Percentiles rank a stretch among this genome's conserved stretches.
phyloP scores from a whole-genome alignment of 345 rosid species.

The Gossypium ekmanianum region DNA sequence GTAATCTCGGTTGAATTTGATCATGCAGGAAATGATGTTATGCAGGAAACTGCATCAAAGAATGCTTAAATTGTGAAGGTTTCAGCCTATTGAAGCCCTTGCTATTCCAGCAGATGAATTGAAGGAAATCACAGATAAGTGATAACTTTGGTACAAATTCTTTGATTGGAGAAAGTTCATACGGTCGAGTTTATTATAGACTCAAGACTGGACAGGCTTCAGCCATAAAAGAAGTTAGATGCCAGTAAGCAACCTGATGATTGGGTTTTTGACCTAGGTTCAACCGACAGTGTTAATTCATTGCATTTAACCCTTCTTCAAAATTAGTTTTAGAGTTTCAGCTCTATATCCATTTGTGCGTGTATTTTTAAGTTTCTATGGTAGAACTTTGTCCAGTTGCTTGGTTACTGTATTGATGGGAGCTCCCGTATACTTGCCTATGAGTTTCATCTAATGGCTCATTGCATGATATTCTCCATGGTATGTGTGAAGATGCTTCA shows the following conservation, averaged over 20 bases:
- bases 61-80: slow-evolving; percentile 50
- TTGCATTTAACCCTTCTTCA: not conserved
- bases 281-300: not conserved
- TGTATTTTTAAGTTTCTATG: slow-evolving; percentile 58
- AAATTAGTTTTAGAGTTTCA: not conserved
- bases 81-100: slow-evolving; percentile 75
- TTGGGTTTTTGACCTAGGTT: slow-evolving; percentile 47
- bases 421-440: slow-evolving; percentile 60
- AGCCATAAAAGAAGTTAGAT: slow-evolving; percentile 64
- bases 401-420: slow-evolving; percentile 74
- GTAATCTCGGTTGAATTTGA: slow-evolving; percentile 5
- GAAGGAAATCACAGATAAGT: slow-evolving; percentile 59
- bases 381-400: slow-evolving; percentile 70
- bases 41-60: slow-evolving; percentile 46
- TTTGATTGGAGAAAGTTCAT: slow-evolving; percentile 81
- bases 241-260: slow-evolving; percentile 61
- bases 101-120: slow-evolving; percentile 45
- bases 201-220: slow-evolving; percentile 44
- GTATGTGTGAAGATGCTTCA: slow-evolving; percentile 29
- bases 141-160: slow-evolving; percentile 47
- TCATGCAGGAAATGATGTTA: slow-evolving; percentile 40
- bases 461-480: slow-evolving; percentile 81
- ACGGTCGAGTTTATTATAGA: slow-evolving; percentile 66
- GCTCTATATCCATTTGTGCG: slow-evolving; percentile 4
- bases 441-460: slow-evolving; percentile 85